These are phyloP conservation scores for Cyberlindnera japonica DNA, from an alignment of 805 yeast genomes.

Conservation along the genomic window DNA sequence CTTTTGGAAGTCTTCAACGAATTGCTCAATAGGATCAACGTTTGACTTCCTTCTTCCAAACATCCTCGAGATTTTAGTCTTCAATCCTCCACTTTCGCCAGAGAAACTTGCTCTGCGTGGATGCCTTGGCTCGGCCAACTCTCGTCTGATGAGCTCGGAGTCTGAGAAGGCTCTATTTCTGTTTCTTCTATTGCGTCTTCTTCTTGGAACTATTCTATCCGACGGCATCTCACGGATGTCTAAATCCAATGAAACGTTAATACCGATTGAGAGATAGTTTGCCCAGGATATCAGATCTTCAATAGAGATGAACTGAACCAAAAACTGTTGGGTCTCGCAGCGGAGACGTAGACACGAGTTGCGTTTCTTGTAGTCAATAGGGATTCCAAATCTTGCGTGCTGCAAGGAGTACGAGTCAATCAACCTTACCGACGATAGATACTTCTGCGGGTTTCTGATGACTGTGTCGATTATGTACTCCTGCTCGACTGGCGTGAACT, in stretches of 20 bases:
- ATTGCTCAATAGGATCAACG: conserved; percentile 9
- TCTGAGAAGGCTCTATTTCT: conserved; percentile 28
- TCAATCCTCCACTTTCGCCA: conserved; percentile 10
- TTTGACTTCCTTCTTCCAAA: conserved; percentile 15
- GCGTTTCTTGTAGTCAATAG: conserved; percentile 75
- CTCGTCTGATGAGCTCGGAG: conserved; percentile 26
- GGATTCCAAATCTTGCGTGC: conserved; percentile 79
- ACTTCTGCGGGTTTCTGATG: conserved; percentile 13
- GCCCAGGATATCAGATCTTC: conserved; percentile 79
- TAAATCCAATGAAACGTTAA: conserved; percentile 75
- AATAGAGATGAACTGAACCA: conserved; percentile 59
- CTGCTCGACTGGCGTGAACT: conserved; percentile 26
- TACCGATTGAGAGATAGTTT: conserved; percentile 65
- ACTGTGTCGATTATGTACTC: conserved; percentile 23
- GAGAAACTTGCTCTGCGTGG: conserved; percentile 23
- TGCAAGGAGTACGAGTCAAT: conserved; percentile 76
- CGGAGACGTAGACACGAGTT: conserved; percentile 69
- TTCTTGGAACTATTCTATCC: conserved; percentile 76
- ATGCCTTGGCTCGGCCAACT: conserved; percentile 22
- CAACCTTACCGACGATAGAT: conserved; percentile 29
- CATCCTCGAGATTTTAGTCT: conserved; percentile 13
- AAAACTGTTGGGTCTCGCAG: conserved; percentile 77
- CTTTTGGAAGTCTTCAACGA: conserved; percentile 1
- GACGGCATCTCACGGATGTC: conserved; percentile 67
- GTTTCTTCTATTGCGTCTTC: conserved; percentile 47